Evolutionary conservation across 441 rosid genomes (phyloP), one percentile per base, ranked within the genome.

Genomic region (Arabidopsis hybrid): DNA sequence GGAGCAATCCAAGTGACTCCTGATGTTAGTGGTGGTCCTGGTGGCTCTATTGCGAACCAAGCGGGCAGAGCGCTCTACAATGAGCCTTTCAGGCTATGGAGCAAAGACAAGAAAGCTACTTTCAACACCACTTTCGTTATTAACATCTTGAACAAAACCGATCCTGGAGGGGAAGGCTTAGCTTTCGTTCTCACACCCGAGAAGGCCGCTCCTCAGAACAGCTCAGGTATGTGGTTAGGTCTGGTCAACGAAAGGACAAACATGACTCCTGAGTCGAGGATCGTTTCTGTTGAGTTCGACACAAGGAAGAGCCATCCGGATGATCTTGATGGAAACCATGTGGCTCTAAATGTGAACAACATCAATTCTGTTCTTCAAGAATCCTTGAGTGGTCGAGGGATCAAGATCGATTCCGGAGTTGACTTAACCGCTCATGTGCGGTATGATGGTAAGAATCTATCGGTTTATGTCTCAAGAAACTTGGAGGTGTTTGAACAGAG

Each of bases 231-330:
- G 60, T 92, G 97, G 95, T 88, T 90, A 1, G 86, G 96, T 46
- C 61, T 89, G 1, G 87, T 90, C 57, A 87, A 88, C 58, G 68
- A 72, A 7, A 51, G 0, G 13, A 67, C 81, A n/a, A 80, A 90
- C 9, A 71, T 80, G 5, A 46, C 80, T 18, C 1, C 31, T 6
- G 58, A 26, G 45, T 78, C 91, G 9, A 17, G 16, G 11, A 81
- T 84, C 1, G 88, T 90, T 17, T 91, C 93, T 1, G 67, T 90
- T 5, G 97, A 90, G 75, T 90, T 92, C 39, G 92, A 92, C 80
- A 88, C 92, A 13, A 71, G 79, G 72, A 80, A 76, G 85, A 90
- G 91, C 79, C 77, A 67, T 50, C 70, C 75, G 0, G 73, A 66
- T 16, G 93, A 92, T 77, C n/a, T 83, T 18, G 90, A 89, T 14